Percentiles rank a stretch among this genome's conserved stretches.
phyloP scores from a whole-genome alignment of 768 basidiomycete species.

The Heimioporus sp. region DNA sequence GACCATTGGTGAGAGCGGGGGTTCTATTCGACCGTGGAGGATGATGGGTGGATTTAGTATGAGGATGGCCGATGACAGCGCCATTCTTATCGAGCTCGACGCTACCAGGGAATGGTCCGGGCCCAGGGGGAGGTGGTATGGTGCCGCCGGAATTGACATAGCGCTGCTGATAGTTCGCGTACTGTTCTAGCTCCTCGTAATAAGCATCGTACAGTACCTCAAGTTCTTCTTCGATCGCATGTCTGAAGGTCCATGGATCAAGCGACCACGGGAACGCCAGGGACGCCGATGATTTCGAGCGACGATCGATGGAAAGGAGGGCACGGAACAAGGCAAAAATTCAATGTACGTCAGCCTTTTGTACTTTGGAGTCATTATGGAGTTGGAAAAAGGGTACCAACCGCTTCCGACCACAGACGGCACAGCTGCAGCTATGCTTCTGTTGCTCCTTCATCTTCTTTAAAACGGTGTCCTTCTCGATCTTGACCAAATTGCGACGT shows the following conservation, averaged over 20 bases:
- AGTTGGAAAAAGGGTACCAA: slow-evolving; percentile 44
- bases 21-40: slow-evolving; percentile 37
- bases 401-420: slow-evolving; percentile 97
- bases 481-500: slow-evolving; percentile 87
- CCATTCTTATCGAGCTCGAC: slow-evolving; percentile 96
- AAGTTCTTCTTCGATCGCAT: slow-evolving; percentile 99
- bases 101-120: slow-evolving; percentile 97
- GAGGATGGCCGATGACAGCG: slow-evolving; percentile 47
- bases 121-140: slow-evolving; percentile 89
- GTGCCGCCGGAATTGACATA: slow-evolving; percentile 89
- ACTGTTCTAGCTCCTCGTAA: slow-evolving; percentile 99
- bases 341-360: slow-evolving; percentile 20
- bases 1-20: slow-evolving; percentile 34
- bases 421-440: slow-evolving; percentile 93
- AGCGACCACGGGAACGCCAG: slow-evolving; percentile 12
- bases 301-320: slow-evolving; percentile 16
- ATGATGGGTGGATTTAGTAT: slow-evolving; percentile 34
- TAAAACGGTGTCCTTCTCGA: slow-evolving; percentile 97
- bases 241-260: slow-evolving; percentile 44
- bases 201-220: slow-evolving; percentile 99
- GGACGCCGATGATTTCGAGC: slow-evolving; percentile 14
- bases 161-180: slow-evolving; percentile 97
- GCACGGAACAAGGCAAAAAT: slow-evolving; percentile 21
- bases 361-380: slow-evolving; percentile 13
- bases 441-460: slow-evolving; percentile 99